phyloP scores from a whole-genome alignment of 805 yeast genomes.

The Candida silvatica region DNA sequence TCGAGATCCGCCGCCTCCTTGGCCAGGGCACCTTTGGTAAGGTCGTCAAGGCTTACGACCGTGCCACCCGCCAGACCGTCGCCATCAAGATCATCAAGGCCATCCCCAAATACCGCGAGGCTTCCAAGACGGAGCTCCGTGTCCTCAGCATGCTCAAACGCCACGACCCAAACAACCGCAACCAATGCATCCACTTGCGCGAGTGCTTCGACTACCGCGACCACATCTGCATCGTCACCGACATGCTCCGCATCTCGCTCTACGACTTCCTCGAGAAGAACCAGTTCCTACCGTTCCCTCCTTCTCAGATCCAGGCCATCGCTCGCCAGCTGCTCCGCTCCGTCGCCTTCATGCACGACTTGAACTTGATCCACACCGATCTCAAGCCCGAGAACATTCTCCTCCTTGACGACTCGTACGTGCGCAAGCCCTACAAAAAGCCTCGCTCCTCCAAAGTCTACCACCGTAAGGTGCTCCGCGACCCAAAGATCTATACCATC shows the following conservation, averaged over 20 bases:
- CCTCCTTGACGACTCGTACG: conserved; percentile 44
- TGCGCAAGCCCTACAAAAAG: conserved; percentile 27
- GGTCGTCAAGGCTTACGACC: conserved; percentile 78
- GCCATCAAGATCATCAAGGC: conserved; percentile 93
- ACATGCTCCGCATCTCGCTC: conserved; percentile 72
- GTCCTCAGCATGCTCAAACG: conserved; percentile 66
- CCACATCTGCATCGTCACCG: conserved; percentile 92
- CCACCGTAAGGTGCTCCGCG: conserved; percentile 42
- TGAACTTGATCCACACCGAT: conserved; percentile 90
- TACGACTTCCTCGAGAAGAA: conserved; percentile 87
- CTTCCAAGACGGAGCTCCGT: conserved; percentile 85
- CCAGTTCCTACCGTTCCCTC: conserved; percentile 84
- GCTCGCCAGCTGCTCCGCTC: conserved; percentile 79
- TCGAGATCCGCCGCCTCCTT: conserved; percentile 54
- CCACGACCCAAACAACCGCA: conserved; percentile 58
- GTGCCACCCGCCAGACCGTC: conserved; percentile 46
- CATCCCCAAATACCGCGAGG: conserved; percentile 90
- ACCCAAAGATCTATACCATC: conserved; percentile 80
- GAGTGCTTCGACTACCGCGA: conserved; percentile 91
- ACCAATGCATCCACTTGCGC: conserved; percentile 75
- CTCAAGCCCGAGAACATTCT: conserved; percentile 93
- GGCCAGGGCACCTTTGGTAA: conserved; percentile 95
- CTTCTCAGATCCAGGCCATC: conserved; percentile 83
- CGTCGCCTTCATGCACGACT: conserved; percentile 82
- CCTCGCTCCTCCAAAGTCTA: conserved; percentile 10